phyloP scores from a whole-genome alignment of 208 protist species.

The Lotmaria passim region DNA sequence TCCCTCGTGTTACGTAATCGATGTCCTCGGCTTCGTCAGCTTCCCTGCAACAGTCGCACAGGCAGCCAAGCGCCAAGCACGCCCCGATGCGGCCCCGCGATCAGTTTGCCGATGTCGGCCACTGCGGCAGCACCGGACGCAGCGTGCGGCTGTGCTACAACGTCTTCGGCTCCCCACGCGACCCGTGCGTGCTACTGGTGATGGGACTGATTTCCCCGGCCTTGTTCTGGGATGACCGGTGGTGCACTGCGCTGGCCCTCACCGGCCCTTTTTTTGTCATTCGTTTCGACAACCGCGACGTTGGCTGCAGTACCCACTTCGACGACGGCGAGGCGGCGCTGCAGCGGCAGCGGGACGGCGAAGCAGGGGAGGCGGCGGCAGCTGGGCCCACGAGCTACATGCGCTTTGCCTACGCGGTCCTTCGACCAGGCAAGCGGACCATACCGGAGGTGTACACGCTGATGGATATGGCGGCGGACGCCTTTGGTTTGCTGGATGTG shows the following conservation, averaged over 20 bases:
- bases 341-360: not conserved
- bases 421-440: constrained; percentile 41
- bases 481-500: constrained; percentile 57
- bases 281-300: constrained; percentile 81
- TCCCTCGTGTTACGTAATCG: no score
- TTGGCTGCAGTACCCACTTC: constrained; percentile 79
- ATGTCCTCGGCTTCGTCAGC: not conserved
- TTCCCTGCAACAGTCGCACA: no score
- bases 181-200: constrained; percentile 59
- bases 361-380: not conserved
- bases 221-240: constrained; percentile 60
- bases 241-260: constrained; percentile 47
- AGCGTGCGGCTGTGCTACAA: constrained; percentile 75
- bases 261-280: constrained; percentile 59
- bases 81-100: constrained; percentile 31
- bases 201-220: constrained; percentile 61
- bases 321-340: constrained; percentile 26
- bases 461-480: constrained; percentile 67
- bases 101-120: constrained; percentile 58
- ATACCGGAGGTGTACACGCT: constrained; percentile 56
- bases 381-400: constrained; percentile 12
- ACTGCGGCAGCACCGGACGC: constrained; percentile 51
- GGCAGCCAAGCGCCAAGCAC: not conserved
- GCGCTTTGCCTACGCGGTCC: constrained; percentile 32
- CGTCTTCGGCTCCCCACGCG: constrained; percentile 41